These are phyloP conservation scores for Aspergillus transmontanensis DNA, from an alignment of 2,329 filamentous ascomycete genomes.

Conservation along the genomic window DNA sequence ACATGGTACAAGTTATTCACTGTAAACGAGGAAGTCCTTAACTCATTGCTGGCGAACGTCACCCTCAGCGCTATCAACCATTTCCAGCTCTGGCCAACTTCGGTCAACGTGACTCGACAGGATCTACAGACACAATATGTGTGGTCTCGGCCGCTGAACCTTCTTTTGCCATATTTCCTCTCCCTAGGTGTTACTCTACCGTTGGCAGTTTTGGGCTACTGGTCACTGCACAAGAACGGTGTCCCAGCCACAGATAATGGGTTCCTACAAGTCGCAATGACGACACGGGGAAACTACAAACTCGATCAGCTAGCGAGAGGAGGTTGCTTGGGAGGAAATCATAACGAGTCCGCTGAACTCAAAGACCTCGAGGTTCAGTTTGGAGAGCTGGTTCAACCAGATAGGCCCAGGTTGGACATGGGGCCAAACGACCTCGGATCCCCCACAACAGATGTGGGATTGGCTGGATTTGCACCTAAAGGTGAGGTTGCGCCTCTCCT, in stretches of 20 bases:
- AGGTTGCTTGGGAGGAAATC: not conserved
- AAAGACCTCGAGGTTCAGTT: not conserved
- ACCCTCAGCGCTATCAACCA: not conserved
- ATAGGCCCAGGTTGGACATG: not conserved
- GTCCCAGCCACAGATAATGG: not conserved
- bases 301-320: not conserved
- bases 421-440: fast-evolving
- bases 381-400: not conserved
- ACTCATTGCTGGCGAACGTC: not conserved
- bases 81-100: not conserved
- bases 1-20: fast-evolving
- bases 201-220: not conserved
- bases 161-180: not conserved
- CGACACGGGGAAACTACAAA: not conserved
- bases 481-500: not conserved
- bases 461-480: not conserved
- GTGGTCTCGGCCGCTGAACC: not conserved
- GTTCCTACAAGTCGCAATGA: not conserved
- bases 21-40: not conserved
- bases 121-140: not conserved
- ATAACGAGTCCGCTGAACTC: not conserved
- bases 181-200: not conserved
- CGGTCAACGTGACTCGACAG: not conserved
- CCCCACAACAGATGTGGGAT: not conserved
- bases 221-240: not conserved